phyloP scores from a whole-genome alignment of 192 early-diverging fungal species.

The Lunasporangiospora selenospora region DNA sequence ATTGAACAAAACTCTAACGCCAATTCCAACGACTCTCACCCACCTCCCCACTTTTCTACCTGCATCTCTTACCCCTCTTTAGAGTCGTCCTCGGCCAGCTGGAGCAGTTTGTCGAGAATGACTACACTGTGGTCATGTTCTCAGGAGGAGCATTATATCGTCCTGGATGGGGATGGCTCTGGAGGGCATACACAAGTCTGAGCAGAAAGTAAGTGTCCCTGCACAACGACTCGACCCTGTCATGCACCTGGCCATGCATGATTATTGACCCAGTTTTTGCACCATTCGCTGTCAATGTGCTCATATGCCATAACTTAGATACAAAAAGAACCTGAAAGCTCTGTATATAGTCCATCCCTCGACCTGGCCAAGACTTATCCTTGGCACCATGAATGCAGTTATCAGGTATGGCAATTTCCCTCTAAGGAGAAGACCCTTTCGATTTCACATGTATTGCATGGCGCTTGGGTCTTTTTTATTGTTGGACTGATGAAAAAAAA shows the following conservation, averaged over 20 bases:
- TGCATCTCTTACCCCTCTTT: not conserved
- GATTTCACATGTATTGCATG: too few species aligned
- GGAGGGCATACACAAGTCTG: conserved; percentile 83
- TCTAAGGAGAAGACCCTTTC: not conserved
- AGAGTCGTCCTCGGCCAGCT: conserved; percentile 63
- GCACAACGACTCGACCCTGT: not conserved
- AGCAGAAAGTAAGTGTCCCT: conserved; percentile 68
- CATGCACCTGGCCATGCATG: not conserved
- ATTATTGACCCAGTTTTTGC: too few species aligned
- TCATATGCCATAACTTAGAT: too few species aligned
- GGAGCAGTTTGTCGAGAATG: conserved; percentile 87
- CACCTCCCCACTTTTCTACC: conserved; percentile 11
- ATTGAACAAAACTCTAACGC: not conserved
- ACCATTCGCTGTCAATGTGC: too few species aligned
- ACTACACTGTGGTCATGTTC: conserved; percentile 91
- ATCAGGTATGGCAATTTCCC: conserved; percentile 68
- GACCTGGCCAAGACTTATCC: conserved; percentile 78
- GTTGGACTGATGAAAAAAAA: too few species aligned
- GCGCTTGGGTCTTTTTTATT: too few species aligned
- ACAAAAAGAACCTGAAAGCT: conserved; percentile 94
- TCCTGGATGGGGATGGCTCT: conserved; percentile 85
- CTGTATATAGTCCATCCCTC: conserved; percentile 94
- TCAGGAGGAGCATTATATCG: conserved; percentile 77
- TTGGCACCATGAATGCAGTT: conserved; percentile 85
- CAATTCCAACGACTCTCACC: conserved; percentile 1